Evolutionary conservation across 306 rosid species (phyloP).

Genomic region (Erythrophleum fordii): DNA sequence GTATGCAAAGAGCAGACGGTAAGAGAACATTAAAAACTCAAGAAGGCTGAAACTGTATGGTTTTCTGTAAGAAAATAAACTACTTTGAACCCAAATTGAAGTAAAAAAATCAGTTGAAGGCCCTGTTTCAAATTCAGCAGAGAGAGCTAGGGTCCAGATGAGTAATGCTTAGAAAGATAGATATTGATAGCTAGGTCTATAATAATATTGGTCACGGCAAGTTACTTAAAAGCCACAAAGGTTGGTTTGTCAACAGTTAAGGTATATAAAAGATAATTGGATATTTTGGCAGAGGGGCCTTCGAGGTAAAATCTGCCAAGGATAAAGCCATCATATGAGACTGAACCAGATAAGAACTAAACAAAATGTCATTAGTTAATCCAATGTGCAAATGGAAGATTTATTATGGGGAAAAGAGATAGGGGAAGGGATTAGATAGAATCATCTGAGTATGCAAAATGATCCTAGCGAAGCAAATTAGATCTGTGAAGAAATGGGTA

Average conservation of each 20-base stretch:
- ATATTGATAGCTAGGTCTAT: neutral
- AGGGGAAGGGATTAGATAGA: neutral
- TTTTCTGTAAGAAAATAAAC: neutral
- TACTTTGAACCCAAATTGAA: neutral
- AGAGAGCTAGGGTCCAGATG: conserved; percentile 16
- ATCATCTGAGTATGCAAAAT: conserved; percentile 2
- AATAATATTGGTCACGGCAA: neutral
- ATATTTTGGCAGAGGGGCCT: conserved; percentile 1
- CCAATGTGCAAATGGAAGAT: neutral
- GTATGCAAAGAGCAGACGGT: neutral
- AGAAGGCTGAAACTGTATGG: neutral
- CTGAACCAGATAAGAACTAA: conserved; percentile 13
- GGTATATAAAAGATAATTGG: conserved; percentile 1
- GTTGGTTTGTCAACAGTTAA: neutral
- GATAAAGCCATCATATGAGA: conserved; percentile 5
- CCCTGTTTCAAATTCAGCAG: conserved; percentile 11
- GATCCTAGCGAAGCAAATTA: conserved; percentile 16
- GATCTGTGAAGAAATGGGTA: neutral
- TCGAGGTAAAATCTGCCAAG: neutral
- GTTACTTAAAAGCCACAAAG: neutral
- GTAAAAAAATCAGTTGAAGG: neutral
- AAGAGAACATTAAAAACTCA: neutral
- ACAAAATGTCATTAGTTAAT: conserved; percentile 8
- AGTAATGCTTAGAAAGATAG: conserved; percentile 7
- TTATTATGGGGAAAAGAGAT: neutral